These are phyloP conservation scores for Anthracocystis setariae DNA, from an alignment of 1,284 basidiomycete genomes.

Conservation along the genomic window DNA sequence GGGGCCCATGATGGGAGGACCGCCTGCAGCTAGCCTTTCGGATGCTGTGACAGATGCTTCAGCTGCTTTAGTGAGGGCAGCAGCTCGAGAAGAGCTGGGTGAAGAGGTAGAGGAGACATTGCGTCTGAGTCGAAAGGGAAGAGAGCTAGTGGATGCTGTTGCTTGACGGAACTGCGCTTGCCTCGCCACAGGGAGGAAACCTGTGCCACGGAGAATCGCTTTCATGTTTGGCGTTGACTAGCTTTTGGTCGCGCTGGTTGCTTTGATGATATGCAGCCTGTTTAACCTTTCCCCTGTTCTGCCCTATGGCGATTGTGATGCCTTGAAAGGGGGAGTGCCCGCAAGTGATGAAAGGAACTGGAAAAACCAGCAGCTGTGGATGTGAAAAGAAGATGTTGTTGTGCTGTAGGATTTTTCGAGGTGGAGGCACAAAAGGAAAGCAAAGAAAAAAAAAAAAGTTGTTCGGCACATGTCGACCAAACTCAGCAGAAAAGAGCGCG, in stretches of 20 bases:
- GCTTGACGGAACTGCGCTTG: slow-evolving; percentile 1
- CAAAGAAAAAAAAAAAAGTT: slow-evolving; percentile 3
- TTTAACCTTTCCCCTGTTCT: too few relatives aligned
- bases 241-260: neutral
- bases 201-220: slow-evolving; percentile 7
- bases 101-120: slow-evolving; percentile 18
- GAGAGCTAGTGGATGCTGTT: neutral
- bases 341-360: too few relatives aligned
- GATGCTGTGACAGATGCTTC: slow-evolving; percentile 35
- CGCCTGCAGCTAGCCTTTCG: slow-evolving; percentile 20
- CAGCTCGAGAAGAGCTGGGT: slow-evolving; percentile 30
- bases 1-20: slow-evolving; percentile 18
- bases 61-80: slow-evolving; percentile 41
- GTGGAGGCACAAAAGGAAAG: slow-evolving; percentile 11
- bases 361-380: neutral
- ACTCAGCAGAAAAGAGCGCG: neutral
- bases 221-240: slow-evolving; percentile 15
- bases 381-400: neutral
- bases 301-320: too few relatives aligned
- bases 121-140: neutral
- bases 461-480: neutral
- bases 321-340: too few relatives aligned
- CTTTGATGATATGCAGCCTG: too few relatives aligned
- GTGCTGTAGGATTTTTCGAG: neutral
- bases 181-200: slow-evolving; percentile 3